phyloP scores from a whole-genome alignment of 805 yeast genomes.

The Metschnikowia dekortorum region DNA sequence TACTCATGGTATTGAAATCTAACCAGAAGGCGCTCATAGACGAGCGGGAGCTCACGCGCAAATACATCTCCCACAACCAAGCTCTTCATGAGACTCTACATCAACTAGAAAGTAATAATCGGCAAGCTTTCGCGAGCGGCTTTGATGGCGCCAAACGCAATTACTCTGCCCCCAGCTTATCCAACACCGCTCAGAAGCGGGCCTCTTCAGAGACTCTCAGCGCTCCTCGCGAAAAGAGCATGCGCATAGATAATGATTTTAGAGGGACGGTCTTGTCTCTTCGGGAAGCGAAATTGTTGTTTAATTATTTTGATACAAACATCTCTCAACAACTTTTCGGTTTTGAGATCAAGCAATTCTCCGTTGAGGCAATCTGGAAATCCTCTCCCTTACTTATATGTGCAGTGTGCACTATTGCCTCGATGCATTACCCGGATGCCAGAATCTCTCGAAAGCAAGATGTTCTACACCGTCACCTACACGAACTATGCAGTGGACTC shows the following conservation, averaged over 20 bases:
- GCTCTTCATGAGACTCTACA: constrained; percentile 1
- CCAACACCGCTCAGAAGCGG: background rate
- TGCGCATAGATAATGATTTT: constrained; percentile 25
- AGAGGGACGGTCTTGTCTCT: constrained; percentile 32
- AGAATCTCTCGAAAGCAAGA: constrained; percentile 26
- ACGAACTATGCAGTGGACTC: constrained; percentile 32
- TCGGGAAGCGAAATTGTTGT: constrained; percentile 45
- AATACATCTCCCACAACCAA: background rate
- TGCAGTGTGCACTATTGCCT: constrained; percentile 58
- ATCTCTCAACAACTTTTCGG: constrained; percentile 66
- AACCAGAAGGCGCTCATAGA: constrained; percentile 29
- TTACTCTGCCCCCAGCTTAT: background rate
- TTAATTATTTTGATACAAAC: constrained; percentile 48
- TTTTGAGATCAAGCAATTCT: constrained; percentile 49
- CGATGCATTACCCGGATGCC: constrained; percentile 51
- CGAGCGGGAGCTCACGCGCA: constrained; percentile 14
- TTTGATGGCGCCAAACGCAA: background rate
- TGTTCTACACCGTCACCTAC: constrained; percentile 27
- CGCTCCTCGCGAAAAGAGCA: background rate
- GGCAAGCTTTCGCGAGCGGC: background rate
- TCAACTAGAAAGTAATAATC: background rate
- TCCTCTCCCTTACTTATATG: constrained; percentile 55
- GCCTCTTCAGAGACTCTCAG: background rate
- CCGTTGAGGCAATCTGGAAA: constrained; percentile 48
- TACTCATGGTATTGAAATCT: constrained; percentile 28